A percentile compares a stretch with the other conserved stretches of the same genome.
Conservation (phyloP, 805 yeast genomes). For the Cyberlindnera euphorbiiphila region DNA sequence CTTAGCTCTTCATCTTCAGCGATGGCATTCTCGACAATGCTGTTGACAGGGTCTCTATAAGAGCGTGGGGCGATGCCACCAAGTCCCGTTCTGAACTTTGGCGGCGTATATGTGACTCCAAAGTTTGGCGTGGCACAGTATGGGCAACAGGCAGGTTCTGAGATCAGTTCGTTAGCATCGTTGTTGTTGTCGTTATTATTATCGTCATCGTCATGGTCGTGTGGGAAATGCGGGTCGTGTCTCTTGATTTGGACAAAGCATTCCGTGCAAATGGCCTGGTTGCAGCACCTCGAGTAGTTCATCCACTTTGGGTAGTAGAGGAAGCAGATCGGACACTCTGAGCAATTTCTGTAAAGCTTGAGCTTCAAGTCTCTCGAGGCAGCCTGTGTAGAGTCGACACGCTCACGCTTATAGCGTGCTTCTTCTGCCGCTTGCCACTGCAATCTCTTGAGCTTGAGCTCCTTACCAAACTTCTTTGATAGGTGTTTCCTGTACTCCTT, state of each 20-base stretch:
- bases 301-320: slow-evolving; percentile 75
- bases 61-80: slow-evolving; percentile 50
- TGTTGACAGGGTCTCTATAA: slow-evolving; percentile 26
- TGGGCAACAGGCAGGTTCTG: slow-evolving; percentile 90
- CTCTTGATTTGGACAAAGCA: slow-evolving; percentile 96
- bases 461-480: slow-evolving; percentile 36
- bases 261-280: slow-evolving; percentile 91
- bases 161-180: slow-evolving; percentile 62
- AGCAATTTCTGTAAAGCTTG: slow-evolving; percentile 58
- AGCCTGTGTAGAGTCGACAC: slow-evolving; percentile 35
- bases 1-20: slow-evolving; percentile 17
- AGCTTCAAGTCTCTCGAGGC: slow-evolving; percentile 44
- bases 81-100: slow-evolving; percentile 52
- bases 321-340: slow-evolving; percentile 95
- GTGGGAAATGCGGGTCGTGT: slow-evolving; percentile 90
- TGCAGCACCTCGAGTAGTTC: slow-evolving; percentile 83
- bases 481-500: slow-evolving; percentile 42
- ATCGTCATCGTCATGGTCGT: slow-evolving; percentile 67
- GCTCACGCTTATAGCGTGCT: slow-evolving; percentile 29
- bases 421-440: slow-evolving; percentile 36
- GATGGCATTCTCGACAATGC: slow-evolving; percentile 14
- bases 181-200: slow-evolving; percentile 41
- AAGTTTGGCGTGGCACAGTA: slow-evolving; percentile 86
- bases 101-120: slow-evolving; percentile 79
- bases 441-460: slow-evolving; percentile 38